Evolutionary conservation across 306 rosid genomes (phyloP), one percentile per base, ranked within the genome.

Genomic region (Fragaria iinumae): DNA sequence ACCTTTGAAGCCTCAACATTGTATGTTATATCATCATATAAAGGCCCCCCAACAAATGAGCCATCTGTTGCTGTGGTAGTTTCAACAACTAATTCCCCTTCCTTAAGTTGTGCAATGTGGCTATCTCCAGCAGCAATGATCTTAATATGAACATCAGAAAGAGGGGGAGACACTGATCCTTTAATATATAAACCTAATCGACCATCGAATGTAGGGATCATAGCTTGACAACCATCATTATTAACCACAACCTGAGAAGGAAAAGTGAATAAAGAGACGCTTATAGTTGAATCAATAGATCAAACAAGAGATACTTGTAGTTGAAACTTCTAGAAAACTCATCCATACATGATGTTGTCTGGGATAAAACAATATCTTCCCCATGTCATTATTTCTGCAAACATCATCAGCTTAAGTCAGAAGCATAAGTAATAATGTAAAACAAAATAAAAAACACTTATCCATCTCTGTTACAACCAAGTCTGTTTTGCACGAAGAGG

Each of bases 121-220:
- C 99, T 89, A 71, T 86, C 90, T 67, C 90, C 97, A 79, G 87
- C 89, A 55, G 98, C 91, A 76, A 91, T 80, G 80, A 96, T 70
- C 78, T 85, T 86, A 74, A 96, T 80, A 82, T 85, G 91, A 63
- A 96, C 93, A 20, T 85, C 97, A 81, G 96, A 83, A 84, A 89
- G 83, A 11, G 96, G 93, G 76, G 98, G 99, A 60, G 90, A 87
- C 80, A 92, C 96, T 32, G 96, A 87, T 86, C 99, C 99, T 79
- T 88, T 92, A 71, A 91, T 83, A 76, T 91, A 92, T 44, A 90
- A 81, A 73, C 99, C 99, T 83, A 68, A 66, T 71, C 94, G 88
- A 76, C 93, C 90, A 84, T 85, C 78, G 84, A 92, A 96, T 81
- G 82, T 34, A 78, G 96, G 97, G 72, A 92, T 63, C 66, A 82